Evolutionary conservation across 78 protist species (phyloP), one percentile per base, ranked within the genome.

Genomic region (Reticulomyxa filosa): DNA sequence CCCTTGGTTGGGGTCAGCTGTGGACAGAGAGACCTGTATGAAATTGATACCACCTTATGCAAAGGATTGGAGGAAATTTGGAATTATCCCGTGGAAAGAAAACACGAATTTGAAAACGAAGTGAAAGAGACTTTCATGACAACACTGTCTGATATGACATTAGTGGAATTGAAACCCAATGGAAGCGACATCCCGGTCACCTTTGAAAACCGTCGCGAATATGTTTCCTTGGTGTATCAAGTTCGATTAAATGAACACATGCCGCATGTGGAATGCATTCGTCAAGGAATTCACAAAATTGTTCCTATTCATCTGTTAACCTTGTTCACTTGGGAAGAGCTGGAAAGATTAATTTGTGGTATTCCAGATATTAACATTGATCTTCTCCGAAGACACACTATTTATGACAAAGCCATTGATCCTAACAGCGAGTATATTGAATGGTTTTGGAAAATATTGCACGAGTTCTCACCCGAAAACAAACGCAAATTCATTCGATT

Each of bases 151-250:
- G n/a, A n/a, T n/a, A n/a, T n/a, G 46, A 25, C 72, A n/a, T 52
- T 7, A 33, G 10, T 11, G 17, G 4, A 17, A 3, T 46, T 67
- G 6, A 27, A 27, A 64, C 65, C 65, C 27, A 39, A 20, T n/a
- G 72, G 72, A 22, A 64, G 20, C 42, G 4, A 7, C 6, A 6
- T 3, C 37, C 17, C n/a, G 8, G 67, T 67, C 51, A 57, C 59
- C 22, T 55, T 6, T 20, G 72, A 50, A 3, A 57, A 62, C 72
- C 38, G 68, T 20, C 7, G 6, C n/a, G 72, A 71, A 7, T 71
- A 71, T 13, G 68, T 65, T 5, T 13, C 25, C 33, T 62, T 72
- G 32, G 70, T 46, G 2, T 38, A 46, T 46, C 20, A 3, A 4
- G 70, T 53, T 13, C 55, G 76, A 13, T 64, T 72, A 5, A 5